Base-by-base conservation (phyloP, 805 yeast genomes). In the Hagleromyces aurorensis region DNA sequence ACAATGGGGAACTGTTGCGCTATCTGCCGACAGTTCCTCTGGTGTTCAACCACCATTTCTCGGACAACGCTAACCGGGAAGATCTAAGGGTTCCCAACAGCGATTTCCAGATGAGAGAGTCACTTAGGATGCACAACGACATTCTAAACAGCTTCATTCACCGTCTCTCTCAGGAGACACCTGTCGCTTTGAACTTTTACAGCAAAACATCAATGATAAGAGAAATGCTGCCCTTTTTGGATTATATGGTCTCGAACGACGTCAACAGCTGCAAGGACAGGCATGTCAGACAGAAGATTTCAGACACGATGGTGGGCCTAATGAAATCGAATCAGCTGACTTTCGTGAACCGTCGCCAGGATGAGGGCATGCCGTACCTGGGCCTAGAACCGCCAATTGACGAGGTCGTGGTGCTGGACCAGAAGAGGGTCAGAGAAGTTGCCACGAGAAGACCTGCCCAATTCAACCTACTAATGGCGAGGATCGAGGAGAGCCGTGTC, bases 11-110 rank as follows among this genome's bases (percentile, higher is more conserved):
- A 13, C 44, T 75, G 27, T 57, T 65, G 15, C 60, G 69, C 13
- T 86, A 83, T 45, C 62, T 69, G 4, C 57, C 77, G 0, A 59
- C 69, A 13, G 71, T 76, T 0, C 71, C 77, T 0, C 48, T 80
- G 46, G 79, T 75, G 32, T 72, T 75, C 39, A 80, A 72, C 65
- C 62, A 68, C 12, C 55, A 70, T 31, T 86, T 80, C 56, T 70
- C 76, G 46, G 86, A 78, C 41, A 62, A 72, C 23, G 64, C 64
- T 13, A 72, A 66, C 35, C 50, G 53, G 34, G 51, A 49, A 5
- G 53, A 48, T 29, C 10, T 52, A 8, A 50, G 48, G 22, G 41
- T 57, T 17, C 49, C 46, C 30, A 52, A 54, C 23, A 44, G 48
- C 19, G 60, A 59, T 40, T 54, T 37, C 21, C 53, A 50, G 30